A percentile compares a stretch with the other conserved stretches of the same genome.
phyloP scores from a whole-genome alignment of 2,329 filamentous ascomycete species.

The Cordyceps militaris region DNA sequence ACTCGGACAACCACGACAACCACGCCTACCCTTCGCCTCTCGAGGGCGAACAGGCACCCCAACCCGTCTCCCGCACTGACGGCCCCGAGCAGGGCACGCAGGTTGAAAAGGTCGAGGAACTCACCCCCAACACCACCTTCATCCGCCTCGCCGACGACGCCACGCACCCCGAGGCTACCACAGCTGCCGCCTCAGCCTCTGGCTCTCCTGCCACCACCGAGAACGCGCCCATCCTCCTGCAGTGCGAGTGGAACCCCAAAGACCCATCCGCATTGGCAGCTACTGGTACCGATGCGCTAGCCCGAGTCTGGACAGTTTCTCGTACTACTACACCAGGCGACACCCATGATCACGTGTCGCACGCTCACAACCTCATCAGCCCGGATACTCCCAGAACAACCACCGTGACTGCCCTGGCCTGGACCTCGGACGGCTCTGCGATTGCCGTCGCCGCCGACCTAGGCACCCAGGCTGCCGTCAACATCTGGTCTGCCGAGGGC shows the following conservation, averaged over 20 bases:
- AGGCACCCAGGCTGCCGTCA: slow-evolving; percentile 44
- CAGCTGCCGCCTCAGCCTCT: slow-evolving; percentile 20
- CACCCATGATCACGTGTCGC: slow-evolving; percentile 35
- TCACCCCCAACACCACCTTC: slow-evolving; percentile 53
- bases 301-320: slow-evolving; percentile 59
- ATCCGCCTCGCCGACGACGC: slow-evolving; percentile 46
- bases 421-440: slow-evolving; percentile 49
- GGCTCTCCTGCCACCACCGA: slow-evolving; percentile 32
- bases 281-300: slow-evolving; percentile 63
- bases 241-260: slow-evolving; percentile 62
- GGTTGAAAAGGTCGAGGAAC: slow-evolving; percentile 55
- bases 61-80: slow-evolving; percentile 48
- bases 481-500: slow-evolving; percentile 50
- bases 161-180: slow-evolving; percentile 28
- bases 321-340: slow-evolving; percentile 25
- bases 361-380: slow-evolving; percentile 40
- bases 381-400: slow-evolving; percentile 45
- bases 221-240: slow-evolving; percentile 55
- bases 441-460: slow-evolving; percentile 54
- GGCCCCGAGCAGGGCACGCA: slow-evolving; percentile 59
- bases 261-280: slow-evolving; percentile 59
- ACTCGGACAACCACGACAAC: slow-evolving; percentile 42
- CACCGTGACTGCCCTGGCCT: slow-evolving; percentile 52
- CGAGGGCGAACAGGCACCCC: slow-evolving; percentile 48
- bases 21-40: slow-evolving; percentile 61